phyloP scores from a whole-genome alignment of 2,329 filamentous ascomycete genomes.

The Sporothrix sp. region DNA sequence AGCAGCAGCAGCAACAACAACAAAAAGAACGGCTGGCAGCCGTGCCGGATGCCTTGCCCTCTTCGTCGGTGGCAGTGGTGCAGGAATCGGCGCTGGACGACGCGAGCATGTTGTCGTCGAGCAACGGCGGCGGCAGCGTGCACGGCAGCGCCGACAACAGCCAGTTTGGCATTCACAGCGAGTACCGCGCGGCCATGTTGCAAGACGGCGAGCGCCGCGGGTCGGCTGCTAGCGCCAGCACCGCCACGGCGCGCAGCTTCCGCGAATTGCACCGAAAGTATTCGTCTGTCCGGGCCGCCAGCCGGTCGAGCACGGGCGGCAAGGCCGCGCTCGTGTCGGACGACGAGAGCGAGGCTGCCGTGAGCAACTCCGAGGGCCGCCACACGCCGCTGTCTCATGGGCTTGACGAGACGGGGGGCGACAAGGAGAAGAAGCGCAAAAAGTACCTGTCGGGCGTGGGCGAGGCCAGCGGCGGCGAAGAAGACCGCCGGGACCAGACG shows the following conservation, averaged over 20 bases:
- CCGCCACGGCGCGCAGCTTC: constrained; percentile 56
- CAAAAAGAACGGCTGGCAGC: constrained; percentile 16
- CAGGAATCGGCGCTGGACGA: constrained; percentile 1
- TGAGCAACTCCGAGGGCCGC: constrained; percentile 51
- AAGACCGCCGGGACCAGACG: constrained; percentile 21
- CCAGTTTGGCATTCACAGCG: constrained; percentile 19
- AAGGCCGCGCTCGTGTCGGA: constrained; percentile 31
- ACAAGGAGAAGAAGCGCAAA: constrained; percentile 22
- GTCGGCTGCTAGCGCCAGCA: constrained; percentile 56
- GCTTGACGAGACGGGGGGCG: constrained; percentile 26
- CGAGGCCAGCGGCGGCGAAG: constrained; percentile 10
- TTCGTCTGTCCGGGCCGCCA: constrained; percentile 41
- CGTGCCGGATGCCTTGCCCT: constrained; percentile 18
- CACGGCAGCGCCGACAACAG: not conserved
- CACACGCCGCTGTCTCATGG: constrained; percentile 44
- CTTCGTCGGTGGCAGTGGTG: constrained; percentile 25
- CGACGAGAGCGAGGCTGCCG: constrained; percentile 49
- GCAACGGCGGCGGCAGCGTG: constrained; percentile 1
- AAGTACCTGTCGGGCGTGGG: constrained; percentile 10
- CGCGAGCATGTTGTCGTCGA: not conserved
- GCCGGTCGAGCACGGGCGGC: constrained; percentile 19
- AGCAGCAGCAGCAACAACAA: constrained; percentile 16
- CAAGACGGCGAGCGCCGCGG: constrained; percentile 42
- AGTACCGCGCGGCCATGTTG: constrained; percentile 44
- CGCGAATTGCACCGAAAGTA: constrained; percentile 52